phyloP scores from a whole-genome alignment of 495 filamentous ascomycete genomes.

The Penicillium nucicola region DNA sequence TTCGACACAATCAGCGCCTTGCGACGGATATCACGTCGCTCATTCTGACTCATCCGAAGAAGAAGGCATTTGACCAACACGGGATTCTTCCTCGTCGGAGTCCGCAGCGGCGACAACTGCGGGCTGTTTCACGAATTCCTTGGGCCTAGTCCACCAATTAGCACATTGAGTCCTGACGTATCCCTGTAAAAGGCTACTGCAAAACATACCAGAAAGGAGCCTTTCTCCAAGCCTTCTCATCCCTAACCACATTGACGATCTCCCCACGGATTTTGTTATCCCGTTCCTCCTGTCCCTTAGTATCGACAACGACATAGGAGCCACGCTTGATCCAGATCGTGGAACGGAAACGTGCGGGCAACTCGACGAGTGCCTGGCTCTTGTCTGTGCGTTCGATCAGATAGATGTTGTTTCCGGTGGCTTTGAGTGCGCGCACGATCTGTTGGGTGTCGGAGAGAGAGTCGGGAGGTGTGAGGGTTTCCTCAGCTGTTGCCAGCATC shows the following conservation, averaged over 20 bases:
- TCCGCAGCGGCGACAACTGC: slow-evolving; percentile 31
- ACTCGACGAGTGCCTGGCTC: slow-evolving; percentile 61
- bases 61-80: slow-evolving; percentile 77
- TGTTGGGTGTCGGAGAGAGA: slow-evolving; percentile 60
- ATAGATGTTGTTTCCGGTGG: slow-evolving; percentile 86
- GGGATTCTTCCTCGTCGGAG: slow-evolving; percentile 70
- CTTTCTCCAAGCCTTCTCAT: slow-evolving; percentile 91
- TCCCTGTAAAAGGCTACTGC: not conserved
- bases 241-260: slow-evolving; percentile 87
- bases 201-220: slow-evolving; percentile 75
- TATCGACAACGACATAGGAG: slow-evolving; percentile 82
- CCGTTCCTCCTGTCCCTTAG: slow-evolving; percentile 58
- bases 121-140: slow-evolving; percentile 68
- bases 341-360: slow-evolving; percentile 77
- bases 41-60: slow-evolving; percentile 59
- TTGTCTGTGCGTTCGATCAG: slow-evolving; percentile 62
- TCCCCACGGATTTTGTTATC: slow-evolving; percentile 81
- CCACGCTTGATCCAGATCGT: slow-evolving; percentile 88
- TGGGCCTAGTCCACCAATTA: slow-evolving; percentile 58
- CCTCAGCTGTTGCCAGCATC: slow-evolving; percentile 67
- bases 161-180: too few species aligned
- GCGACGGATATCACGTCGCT: slow-evolving; percentile 16
- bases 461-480: slow-evolving; percentile 70
- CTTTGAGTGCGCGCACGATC: slow-evolving; percentile 73
- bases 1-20: too few species aligned